Evolutionary conservation across 1,284 basidiomycete genomes (phyloP), one percentile per base, ranked within the genome.

Genomic region (Cutaneotrichosporon spelunceum): DNA sequence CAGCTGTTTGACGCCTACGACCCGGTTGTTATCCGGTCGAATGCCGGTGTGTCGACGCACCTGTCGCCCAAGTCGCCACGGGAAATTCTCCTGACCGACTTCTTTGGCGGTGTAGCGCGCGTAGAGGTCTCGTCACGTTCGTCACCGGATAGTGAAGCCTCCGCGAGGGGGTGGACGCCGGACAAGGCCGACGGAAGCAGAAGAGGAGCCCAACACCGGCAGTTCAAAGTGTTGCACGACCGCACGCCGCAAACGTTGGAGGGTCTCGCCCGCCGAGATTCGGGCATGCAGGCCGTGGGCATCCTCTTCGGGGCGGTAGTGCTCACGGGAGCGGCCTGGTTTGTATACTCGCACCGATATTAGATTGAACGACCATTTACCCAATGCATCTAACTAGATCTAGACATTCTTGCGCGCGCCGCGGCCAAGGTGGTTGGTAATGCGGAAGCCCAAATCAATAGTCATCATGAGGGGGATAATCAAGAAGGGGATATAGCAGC

Each of bases 51-150:
- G 14, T 88, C 93, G 45, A 86, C 85, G 14, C 90, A 94, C 70
- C 83, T 98, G 14, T 96, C 92, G 78, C 74, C 75, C 6, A 65
- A 67, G 14, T 80, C 85, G 2, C 81, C 93, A 11, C 79, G 83
- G 49, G 77, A 86, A n/a, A 85, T 89, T 0, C 85, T 88, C 19
- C 84, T 98, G 64, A 97, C 94, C 4, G 94, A 98, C 78, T 99
- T 99, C 77, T 92, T 99, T 69, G 95, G 95, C 3, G 92, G 90
- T 1, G 91, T 97, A 10, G 84, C 90, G 3, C 87, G 89, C 62
- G 91, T 89, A 0, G 91, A 96, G 69, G 69, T 83, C 16, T 26
- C 48, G 26, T 10, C 48, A 7, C 16, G 14, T 27, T 16, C 13
- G 3, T 30, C 27, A 5, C 4, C 48, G 8, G 30, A 33, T 27